phyloP scores from a whole-genome alignment of 1,139 yeast genomes.

The Nakaseomyces nivariensis region DNA sequence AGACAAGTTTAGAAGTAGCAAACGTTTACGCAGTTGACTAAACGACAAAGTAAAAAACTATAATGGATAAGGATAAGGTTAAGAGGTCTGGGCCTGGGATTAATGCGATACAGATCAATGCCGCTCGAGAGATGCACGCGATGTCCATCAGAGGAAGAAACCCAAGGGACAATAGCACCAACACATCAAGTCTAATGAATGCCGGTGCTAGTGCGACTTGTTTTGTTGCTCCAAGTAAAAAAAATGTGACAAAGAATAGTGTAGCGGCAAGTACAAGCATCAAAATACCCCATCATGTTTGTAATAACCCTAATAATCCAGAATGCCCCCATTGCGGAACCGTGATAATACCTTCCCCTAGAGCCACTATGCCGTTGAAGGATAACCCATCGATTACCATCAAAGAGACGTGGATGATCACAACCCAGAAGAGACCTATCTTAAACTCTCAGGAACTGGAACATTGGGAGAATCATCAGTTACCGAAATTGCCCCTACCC shows the following conservation, averaged over 20 bases:
- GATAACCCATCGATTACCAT: conserved; percentile 60
- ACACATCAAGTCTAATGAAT: conserved; percentile 4
- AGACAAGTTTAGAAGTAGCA: too few species aligned
- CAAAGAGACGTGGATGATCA: conserved; percentile 60
- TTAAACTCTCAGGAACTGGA: conserved; percentile 69
- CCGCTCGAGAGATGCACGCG: conserved; percentile 56
- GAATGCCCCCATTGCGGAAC: conserved; percentile 55
- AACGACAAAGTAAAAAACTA: too few species aligned
- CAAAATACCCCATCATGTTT: conserved; percentile 11
- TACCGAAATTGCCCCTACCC: conserved; percentile 68
- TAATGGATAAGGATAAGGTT: not conserved
- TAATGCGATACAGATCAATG: conserved; percentile 46
- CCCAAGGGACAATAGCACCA: conserved; percentile 6
- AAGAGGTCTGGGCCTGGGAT: conserved; percentile 31
- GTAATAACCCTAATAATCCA: conserved; percentile 32
- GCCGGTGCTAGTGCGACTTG: not conserved
- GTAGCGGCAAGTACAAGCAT: conserved; percentile 25
- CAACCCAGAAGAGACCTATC: conserved; percentile 68
- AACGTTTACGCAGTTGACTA: too few species aligned
- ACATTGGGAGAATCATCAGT: conserved; percentile 38
- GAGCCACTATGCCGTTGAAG: conserved; percentile 48
- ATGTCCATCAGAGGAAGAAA: conserved; percentile 27
- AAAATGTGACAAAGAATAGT: conserved; percentile 5
- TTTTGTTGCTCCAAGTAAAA: not conserved
- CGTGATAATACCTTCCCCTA: conserved; percentile 66